Evolutionary conservation across 805 yeast genomes (phyloP), one percentile per base, ranked within the genome.

Genomic region (Allodekkera sacchari): DNA sequence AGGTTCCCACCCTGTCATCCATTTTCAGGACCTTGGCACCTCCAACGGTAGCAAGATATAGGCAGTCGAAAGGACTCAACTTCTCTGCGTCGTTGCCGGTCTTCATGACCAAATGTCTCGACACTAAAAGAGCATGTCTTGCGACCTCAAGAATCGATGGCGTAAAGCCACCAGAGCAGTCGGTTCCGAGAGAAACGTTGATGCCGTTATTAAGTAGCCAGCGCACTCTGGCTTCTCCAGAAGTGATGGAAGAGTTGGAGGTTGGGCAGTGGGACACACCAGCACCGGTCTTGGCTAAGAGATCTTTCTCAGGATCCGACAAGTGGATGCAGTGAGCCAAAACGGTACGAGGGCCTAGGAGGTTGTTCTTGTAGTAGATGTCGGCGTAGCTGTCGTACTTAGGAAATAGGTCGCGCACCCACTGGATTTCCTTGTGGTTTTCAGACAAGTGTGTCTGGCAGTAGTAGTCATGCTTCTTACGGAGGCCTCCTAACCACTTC

Each of bases 241-340:
- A 79, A 1, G 94, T 77, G 35, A 89, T 68, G 12, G 92, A 75
- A 1, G 94, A 75, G 53, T 89, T 89, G 12, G 95, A 83, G 8
- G 85, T 74, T 3, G 98, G 98, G 59, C 98, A 89, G 56, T 92
- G 97, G 4, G 94, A 70, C 12, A 89, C 73, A 9, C 96, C 94
- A 20, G 84, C 61, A 5, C 71, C 58, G 14, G 70, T 67, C 12
- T 46, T 39, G 39, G 64, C 66, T 27, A 92, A 63, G 14, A 82
- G 38, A 12, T 66, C 55, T 25, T 76, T 63, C 53, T 89, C 98
- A 3, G 64, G 64, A 7, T 71, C 74, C 2, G 72, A 43, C 33
- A 89, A 60, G 48, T 88, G 94, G 23, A 92, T 66, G 22, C 92
- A 94, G 50, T 89, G 98, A 0, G 96, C 98, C 36, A 89, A 60